Evolutionary conservation across 768 basidiomycete genomes (phyloP).

Genomic region (Trametopsis cervina): DNA sequence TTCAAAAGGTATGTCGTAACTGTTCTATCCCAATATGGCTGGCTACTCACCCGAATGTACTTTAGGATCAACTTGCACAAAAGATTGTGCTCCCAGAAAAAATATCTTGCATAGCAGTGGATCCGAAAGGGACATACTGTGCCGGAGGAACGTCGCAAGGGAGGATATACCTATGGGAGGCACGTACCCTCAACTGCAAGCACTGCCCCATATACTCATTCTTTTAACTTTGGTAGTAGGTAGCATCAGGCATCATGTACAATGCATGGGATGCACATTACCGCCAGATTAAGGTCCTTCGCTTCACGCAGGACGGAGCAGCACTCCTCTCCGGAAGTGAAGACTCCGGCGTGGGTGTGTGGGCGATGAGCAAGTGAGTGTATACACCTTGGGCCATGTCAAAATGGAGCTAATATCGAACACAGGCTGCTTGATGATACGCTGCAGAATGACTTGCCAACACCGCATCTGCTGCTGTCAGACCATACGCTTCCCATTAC

Average conservation of each 20-base stretch:
- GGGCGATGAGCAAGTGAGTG: conserved; percentile 85
- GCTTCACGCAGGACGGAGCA: conserved; percentile 77
- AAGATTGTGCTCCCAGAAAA: conserved; percentile 91
- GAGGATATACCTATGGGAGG: conserved; percentile 96
- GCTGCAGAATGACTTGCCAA: conserved; percentile 64
- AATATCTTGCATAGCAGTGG: conserved; percentile 71
- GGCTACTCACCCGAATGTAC: neutral
- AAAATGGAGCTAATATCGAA: no score
- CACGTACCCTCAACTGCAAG: conserved; percentile 28
- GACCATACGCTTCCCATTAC: conserved; percentile 93
- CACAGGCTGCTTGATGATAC: conserved; percentile 73
- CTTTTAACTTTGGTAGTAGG: conserved; percentile 35
- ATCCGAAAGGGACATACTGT: conserved; percentile 66
- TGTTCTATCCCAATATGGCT: neutral
- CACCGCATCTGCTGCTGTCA: conserved; percentile 72
- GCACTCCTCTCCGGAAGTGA: conserved; percentile 83
- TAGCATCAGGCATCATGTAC: conserved; percentile 89
- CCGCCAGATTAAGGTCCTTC: conserved; percentile 74
- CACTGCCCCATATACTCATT: neutral
- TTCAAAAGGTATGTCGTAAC: conserved; percentile 68
- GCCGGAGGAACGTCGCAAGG: conserved; percentile 88
- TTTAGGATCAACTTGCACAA: conserved; percentile 81
- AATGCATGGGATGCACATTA: conserved; percentile 96
- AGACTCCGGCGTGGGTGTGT: conserved; percentile 84
- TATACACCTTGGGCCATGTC: no score